phyloP scores from a whole-genome alignment of 352 stramenopile genomes.

The Phytophthora cryptogea region DNA sequence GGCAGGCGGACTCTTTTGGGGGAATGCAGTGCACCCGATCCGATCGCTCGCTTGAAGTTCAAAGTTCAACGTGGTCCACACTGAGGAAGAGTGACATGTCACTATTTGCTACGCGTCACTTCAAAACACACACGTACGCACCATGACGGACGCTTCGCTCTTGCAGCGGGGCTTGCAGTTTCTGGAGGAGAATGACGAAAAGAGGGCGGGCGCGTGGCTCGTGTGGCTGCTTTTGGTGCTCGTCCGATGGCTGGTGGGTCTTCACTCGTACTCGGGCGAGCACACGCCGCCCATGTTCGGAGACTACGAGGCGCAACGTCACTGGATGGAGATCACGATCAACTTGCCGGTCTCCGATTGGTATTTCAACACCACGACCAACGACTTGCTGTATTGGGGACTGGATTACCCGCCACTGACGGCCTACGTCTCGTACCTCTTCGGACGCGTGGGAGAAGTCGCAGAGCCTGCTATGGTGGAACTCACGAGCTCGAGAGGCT shows the following conservation, averaged over 20 bases:
- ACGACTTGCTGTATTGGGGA: slow-evolving; percentile 97
- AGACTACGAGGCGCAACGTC: slow-evolving; percentile 98
- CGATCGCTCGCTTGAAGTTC: slow-evolving; percentile 23
- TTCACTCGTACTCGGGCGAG: slow-evolving; percentile 87
- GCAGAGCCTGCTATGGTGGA: slow-evolving; percentile 90
- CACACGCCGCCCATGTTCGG: slow-evolving; percentile 88
- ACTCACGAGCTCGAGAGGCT: slow-evolving; percentile 79
- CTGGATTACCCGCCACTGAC: slow-evolving; percentile 98
- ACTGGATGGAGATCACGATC: slow-evolving; percentile 99
- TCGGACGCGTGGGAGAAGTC: slow-evolving; percentile 73
- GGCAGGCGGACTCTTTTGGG: slow-evolving; percentile 2
- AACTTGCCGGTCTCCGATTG: slow-evolving; percentile 93
- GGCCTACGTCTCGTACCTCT: slow-evolving; percentile 89
- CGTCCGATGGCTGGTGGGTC: slow-evolving; percentile 74
- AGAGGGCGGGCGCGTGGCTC: slow-evolving; percentile 46
- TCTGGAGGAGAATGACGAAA: slow-evolving; percentile 61
- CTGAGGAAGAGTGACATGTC: slow-evolving; percentile 13
- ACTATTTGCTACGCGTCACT: slow-evolving; percentile 27
- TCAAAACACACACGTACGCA: slow-evolving; percentile 5
- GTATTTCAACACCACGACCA: slow-evolving; percentile 92
- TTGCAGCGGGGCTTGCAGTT: slow-evolving; percentile 51
- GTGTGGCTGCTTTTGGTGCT: slow-evolving; percentile 64
- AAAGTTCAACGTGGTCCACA: slow-evolving; percentile 22
- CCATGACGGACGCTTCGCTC: slow-evolving; percentile 37
- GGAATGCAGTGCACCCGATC: slow-evolving; percentile 8